Base-by-base conservation (phyloP, 2,329 filamentous ascomycete species). In the Harringtonia aguacate region DNA sequence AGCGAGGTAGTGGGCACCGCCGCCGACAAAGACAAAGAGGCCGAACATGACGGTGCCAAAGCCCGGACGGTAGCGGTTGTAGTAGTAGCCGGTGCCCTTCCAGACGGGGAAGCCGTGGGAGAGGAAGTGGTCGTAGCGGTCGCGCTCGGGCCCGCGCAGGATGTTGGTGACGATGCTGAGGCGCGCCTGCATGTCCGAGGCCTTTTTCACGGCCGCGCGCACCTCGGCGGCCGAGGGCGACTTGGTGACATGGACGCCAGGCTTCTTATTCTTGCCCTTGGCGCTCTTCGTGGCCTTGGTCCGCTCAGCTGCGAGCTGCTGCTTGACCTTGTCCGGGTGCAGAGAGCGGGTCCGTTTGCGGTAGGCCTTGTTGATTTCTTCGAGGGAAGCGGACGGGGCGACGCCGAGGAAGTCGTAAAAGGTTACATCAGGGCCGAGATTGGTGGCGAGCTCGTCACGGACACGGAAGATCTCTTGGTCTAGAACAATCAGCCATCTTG, bases 1-100 rank as follows among this genome's bases (percentile, higher is more conserved):
- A 15, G 84, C 82, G 40, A 86, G 69, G 66, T 95, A 98, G 67
- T 98, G 92, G 31, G 85, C 81, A 27, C 71, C 85, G 50, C 92
- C 92, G 46, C 89, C 90, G 41, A 84, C 77, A 42, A 86, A 77
- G 50, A 95, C 61, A 63, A 97, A 87, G 34, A 94, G 67, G 39
- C 90, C 89, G 22, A 82, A 48, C 41, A 97, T 64, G 37, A 95
- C 92, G 14, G 85, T 85, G 47, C 86, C 87, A 36, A 97, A 70
- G 9, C 92, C 92, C 2, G 92, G 92, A 18, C 92, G 79, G 73
- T 90, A 95, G 46, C 92, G 81, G 56, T 80, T 81, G 70, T 98
- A 98, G 74, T 97, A 98, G 75, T 98, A 98, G 50, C 92, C 90
- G 36, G 90, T 95, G 46, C 92, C 92, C 68, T 90, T 89, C 92